Percentiles rank a stretch among this genome's conserved stretches.
Evolutionary conservation across 1,284 basidiomycete genomes (phyloP).

Genomic region (Malassezia nana): DNA sequence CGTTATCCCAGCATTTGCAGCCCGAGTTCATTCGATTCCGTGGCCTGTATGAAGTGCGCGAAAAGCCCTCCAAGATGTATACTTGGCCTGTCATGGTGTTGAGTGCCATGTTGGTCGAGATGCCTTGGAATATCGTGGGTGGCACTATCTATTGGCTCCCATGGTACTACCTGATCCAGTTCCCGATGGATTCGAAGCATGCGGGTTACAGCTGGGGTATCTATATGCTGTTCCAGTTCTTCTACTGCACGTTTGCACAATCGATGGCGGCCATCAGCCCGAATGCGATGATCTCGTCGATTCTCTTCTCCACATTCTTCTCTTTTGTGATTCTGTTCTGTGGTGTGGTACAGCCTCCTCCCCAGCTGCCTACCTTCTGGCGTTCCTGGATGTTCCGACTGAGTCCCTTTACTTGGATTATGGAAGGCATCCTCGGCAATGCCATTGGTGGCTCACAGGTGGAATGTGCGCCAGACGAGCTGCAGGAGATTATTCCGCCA

Average conservation of each 20-base stretch:
- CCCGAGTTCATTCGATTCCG: slow-evolving; percentile 53
- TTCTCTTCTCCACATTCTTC: slow-evolving; percentile 42
- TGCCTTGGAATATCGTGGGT: slow-evolving; percentile 37
- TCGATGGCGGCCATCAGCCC: slow-evolving; percentile 37
- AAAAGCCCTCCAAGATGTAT: slow-evolving; percentile 68
- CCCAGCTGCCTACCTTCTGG: slow-evolving; percentile 32
- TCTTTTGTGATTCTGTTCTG: slow-evolving; percentile 48
- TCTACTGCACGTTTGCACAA: slow-evolving; percentile 37
- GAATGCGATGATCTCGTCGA: slow-evolving; percentile 38
- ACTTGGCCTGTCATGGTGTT: slow-evolving; percentile 56
- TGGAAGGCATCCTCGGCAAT: slow-evolving; percentile 33
- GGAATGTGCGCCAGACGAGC: slow-evolving; percentile 25
- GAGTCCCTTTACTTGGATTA: slow-evolving; percentile 38
- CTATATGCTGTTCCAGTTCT: slow-evolving; percentile 30
- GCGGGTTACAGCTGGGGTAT: slow-evolving; percentile 39
- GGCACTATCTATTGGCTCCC: slow-evolving; percentile 45
- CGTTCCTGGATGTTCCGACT: slow-evolving; percentile 25
- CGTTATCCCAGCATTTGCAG: slow-evolving; percentile 42
- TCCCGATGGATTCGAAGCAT: slow-evolving; percentile 20
- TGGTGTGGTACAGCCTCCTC: slow-evolving; percentile 39
- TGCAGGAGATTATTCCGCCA: slow-evolving; percentile 31
- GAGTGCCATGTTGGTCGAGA: slow-evolving; percentile 32
- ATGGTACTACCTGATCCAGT: slow-evolving; percentile 37
- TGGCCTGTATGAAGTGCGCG: slow-evolving; percentile 63
- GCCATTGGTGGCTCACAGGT: slow-evolving; percentile 33